phyloP scores from a whole-genome alignment of 2,329 filamentous ascomycete genomes.

The Xylaria sp. region DNA sequence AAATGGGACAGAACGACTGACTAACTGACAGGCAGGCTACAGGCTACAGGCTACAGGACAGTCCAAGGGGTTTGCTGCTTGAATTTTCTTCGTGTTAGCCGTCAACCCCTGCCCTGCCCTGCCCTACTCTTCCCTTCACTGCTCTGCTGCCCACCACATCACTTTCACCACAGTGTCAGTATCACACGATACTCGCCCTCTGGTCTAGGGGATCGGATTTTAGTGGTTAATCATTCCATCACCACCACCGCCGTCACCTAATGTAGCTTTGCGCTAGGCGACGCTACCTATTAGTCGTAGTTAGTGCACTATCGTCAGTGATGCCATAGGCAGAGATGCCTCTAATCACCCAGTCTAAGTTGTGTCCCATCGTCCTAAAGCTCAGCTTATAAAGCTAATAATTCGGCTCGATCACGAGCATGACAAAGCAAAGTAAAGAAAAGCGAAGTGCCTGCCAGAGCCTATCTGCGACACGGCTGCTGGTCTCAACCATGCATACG shows the following conservation, averaged over 20 bases:
- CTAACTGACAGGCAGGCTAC: not conserved
- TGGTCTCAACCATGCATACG: conserved; percentile 10
- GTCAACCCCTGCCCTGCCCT: conserved; percentile 26
- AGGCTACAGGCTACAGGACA: conserved; percentile 31
- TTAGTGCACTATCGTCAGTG: not conserved
- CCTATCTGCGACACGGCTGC: conserved; percentile 8
- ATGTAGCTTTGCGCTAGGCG: not conserved
- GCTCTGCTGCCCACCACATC: not conserved
- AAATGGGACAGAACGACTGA: not conserved
- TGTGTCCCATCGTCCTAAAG: not conserved
- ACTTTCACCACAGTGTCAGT: conserved; percentile 26
- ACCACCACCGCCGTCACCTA: conserved; percentile 15
- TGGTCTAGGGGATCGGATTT: conserved; percentile 18
- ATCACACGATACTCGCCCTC: not conserved
- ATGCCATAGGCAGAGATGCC: not conserved
- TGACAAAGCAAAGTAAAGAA: not conserved
- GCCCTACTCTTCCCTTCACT: not conserved
- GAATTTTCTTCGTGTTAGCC: conserved; percentile 29
- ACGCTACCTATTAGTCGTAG: not conserved
- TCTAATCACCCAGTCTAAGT: not conserved
- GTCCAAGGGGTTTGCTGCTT: conserved; percentile 18
- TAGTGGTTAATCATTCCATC: conserved; percentile 38
- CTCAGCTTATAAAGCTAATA: conserved; percentile 2
- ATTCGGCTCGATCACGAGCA: not conserved
- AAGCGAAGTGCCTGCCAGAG: not conserved